Conservation (phyloP, 208 protist species). For the Vickermania ingenoplastis region DNA sequence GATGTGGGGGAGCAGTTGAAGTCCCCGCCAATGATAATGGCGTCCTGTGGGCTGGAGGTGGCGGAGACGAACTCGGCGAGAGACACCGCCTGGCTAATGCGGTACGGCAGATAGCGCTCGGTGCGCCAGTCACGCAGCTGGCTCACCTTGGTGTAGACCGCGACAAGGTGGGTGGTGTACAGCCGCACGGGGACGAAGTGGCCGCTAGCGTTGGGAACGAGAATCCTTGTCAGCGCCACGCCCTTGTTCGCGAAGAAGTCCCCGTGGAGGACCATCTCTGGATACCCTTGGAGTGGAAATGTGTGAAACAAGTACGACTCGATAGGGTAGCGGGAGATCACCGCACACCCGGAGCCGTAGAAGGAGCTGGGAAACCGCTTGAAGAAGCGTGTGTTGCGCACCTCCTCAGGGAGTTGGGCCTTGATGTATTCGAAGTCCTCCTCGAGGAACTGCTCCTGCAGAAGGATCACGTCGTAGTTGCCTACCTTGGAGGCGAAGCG, state of each 20-base stretch:
- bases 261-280: slow-evolving; percentile 77
- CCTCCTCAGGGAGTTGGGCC: slow-evolving; percentile 16
- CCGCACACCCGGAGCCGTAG: slow-evolving; percentile 76
- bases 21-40: slow-evolving; percentile 75
- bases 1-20: slow-evolving; percentile 79
- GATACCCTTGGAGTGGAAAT: slow-evolving; percentile 75
- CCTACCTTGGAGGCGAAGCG: slow-evolving; percentile 68
- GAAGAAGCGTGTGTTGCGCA: slow-evolving; percentile 49
- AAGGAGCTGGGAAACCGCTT: slow-evolving; percentile 72
- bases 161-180: slow-evolving; percentile 80
- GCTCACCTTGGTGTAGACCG: slow-evolving; percentile 60
- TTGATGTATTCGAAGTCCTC: slow-evolving; percentile 67
- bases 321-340: slow-evolving; percentile 79
- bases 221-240: slow-evolving; percentile 46
- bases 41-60: slow-evolving; percentile 59
- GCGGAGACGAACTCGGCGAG: slow-evolving; percentile 61
- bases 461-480: slow-evolving; percentile 73
- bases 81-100: slow-evolving; percentile 70
- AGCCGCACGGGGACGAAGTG: slow-evolving; percentile 35
- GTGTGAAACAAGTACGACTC: slow-evolving; percentile 62
- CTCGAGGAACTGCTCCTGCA: slow-evolving; percentile 80
- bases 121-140: slow-evolving; percentile 42
- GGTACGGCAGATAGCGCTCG: slow-evolving; percentile 73
- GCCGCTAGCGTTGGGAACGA: slow-evolving; percentile 31
- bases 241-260: slow-evolving; percentile 89